phyloP scores from a whole-genome alignment of 2,329 filamentous ascomycete species.

The Cytospora leucostoma region DNA sequence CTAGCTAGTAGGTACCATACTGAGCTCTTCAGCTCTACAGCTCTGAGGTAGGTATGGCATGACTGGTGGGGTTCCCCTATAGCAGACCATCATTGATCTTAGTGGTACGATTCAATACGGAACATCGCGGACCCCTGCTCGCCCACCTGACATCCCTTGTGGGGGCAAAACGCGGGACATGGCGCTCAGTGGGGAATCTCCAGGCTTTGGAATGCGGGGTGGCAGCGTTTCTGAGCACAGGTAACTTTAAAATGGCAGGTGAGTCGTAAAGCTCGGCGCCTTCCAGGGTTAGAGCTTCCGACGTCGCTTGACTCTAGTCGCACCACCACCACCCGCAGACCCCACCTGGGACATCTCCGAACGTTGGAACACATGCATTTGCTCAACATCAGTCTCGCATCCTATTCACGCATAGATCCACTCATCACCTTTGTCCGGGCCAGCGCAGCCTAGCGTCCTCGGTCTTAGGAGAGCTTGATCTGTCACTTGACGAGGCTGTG shows the following conservation, averaged over 20 bases:
- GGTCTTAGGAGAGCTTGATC: not conserved
- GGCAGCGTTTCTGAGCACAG: not conserved
- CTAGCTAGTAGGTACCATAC: too few relatives aligned
- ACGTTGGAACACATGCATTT: not conserved
- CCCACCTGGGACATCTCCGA: constrained; percentile 9
- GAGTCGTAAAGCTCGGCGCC: constrained; percentile 5
- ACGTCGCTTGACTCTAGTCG: constrained; percentile 23
- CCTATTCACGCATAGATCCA: constrained; percentile 23
- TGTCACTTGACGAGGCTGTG: constrained; percentile 24
- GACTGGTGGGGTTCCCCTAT: constrained; percentile 17
- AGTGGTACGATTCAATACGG: constrained; percentile 18
- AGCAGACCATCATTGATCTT: constrained; percentile 19
- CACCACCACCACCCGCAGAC: constrained; percentile 7
- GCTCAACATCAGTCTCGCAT: constrained; percentile 12
- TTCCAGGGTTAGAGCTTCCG: not conserved
- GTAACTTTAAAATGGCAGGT: not conserved
- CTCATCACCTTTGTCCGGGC: constrained; percentile 21
- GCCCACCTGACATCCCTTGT: constrained; percentile 3
- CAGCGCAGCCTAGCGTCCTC: not conserved
- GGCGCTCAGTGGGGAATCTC: constrained; percentile 14
- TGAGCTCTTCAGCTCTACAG: too few relatives aligned
- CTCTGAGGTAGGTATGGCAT: constrained; percentile 7
- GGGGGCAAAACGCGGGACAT: constrained; percentile 7
- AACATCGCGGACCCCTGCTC: constrained; percentile 4
- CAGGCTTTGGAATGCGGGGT: constrained; percentile 19